Base-by-base conservation (phyloP, 129 eudicot genomes). In the Arctium minus region DNA sequence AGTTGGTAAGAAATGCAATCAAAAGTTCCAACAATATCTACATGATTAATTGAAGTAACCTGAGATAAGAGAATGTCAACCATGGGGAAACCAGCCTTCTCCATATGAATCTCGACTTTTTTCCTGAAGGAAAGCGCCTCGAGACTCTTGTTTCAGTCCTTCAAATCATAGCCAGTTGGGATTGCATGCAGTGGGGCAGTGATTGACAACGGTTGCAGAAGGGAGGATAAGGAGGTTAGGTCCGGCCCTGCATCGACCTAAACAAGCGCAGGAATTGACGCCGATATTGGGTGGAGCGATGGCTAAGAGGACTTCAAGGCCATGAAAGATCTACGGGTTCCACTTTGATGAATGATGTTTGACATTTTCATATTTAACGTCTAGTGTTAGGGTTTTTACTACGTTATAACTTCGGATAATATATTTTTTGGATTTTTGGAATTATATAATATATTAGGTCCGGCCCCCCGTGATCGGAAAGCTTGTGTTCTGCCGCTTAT, bases 181-280 rank as follows among this genome's bases (percentile, higher is more conserved):
- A 73, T 68, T 11, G 88, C 93, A 95, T 86, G 97, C 86, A 33
- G 98, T 95, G 18, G 90, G 94, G 72, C 94, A 91, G 81, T 95
- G 97, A 38, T 79, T 77, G 1, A 91, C 83, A 15, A 84, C 84
- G 22, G 85, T 84, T 27, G 83, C 85, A 31, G 77, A 87, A 0
- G 98, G 98, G 31, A 95, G 90, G 48, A 90, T 30, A 2, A 95
- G 93, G 38, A 88, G 80, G 76, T 93, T 95, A 11, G 98, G 98
- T 2, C 98, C 97, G 53, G 92, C 75, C 18, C 97, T 97, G 65
- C 98, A 95, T 31, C 88, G 91, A 18, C 97, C 93, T 4, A 95
- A 88, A 72, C 97, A 95, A 32, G 97, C 98, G 83, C 94, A 91
- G 7, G 98, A 87, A 15, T 77, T 88, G 83, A 95, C 92, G 30